Conservation (phyloP, 1,284 basidiomycete species). For the Ceratobasidium theobromae region DNA sequence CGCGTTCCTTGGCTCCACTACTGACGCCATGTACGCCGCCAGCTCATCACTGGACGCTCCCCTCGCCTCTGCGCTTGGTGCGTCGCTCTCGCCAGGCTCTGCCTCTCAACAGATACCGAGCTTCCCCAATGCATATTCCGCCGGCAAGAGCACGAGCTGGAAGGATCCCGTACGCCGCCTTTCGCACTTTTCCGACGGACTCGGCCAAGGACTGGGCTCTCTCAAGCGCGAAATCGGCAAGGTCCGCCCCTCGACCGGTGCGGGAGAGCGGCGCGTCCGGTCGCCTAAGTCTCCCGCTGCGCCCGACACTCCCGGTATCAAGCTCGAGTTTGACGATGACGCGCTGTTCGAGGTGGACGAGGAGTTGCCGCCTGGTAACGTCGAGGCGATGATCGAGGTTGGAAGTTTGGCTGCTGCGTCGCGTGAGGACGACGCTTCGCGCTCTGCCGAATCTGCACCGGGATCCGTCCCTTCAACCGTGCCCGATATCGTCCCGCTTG, state of each 20-base stretch:
- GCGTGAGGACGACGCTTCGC: slow-evolving; percentile 16
- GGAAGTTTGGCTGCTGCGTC: background rate
- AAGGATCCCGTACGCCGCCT: slow-evolving; percentile 41
- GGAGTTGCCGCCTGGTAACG: background rate
- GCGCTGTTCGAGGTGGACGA: slow-evolving; percentile 39
- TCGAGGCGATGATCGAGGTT: background rate
- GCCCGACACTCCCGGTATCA: slow-evolving; percentile 30
- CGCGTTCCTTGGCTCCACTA: slow-evolving; percentile 49
- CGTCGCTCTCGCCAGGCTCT: slow-evolving; percentile 57
- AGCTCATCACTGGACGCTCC: slow-evolving; percentile 71
- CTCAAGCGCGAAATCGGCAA: slow-evolving; percentile 39
- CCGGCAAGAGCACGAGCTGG: slow-evolving; percentile 36
- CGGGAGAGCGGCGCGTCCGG: slow-evolving; percentile 22
- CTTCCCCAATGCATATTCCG: slow-evolving; percentile 65
- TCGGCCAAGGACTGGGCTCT: slow-evolving; percentile 42
- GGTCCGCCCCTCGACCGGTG: slow-evolving; percentile 33
- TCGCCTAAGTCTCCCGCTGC: slow-evolving; percentile 7
- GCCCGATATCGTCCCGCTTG: slow-evolving; percentile 37
- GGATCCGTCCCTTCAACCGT: slow-evolving; percentile 39
- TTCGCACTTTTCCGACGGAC: slow-evolving; percentile 33
- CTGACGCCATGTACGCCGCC: slow-evolving; percentile 42
- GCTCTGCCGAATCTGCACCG: slow-evolving; percentile 15
- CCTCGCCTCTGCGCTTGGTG: slow-evolving; percentile 68
- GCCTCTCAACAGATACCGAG: slow-evolving; percentile 61
- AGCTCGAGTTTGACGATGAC: slow-evolving; percentile 44